Percentiles rank a stretch among this genome's conserved stretches.
Conservation (phyloP, 2,329 filamentous ascomycete genomes). For the Microcyclospora tardicrescens region DNA sequence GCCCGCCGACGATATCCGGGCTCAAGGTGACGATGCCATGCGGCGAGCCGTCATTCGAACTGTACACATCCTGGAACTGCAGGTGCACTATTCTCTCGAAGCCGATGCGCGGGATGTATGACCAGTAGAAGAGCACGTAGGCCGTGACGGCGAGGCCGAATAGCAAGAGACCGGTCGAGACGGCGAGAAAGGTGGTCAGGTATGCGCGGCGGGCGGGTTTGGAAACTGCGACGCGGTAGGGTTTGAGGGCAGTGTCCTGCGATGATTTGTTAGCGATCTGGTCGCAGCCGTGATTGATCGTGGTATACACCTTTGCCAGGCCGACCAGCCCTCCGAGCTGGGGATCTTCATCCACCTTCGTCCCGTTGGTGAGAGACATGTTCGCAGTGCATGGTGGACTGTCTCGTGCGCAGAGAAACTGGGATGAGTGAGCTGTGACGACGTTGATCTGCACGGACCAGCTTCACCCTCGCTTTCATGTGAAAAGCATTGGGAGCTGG, state of each 20-base stretch:
- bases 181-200: constrained; percentile 44
- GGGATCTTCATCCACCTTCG: too few species aligned
- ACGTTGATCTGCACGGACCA: too few species aligned
- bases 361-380: too few species aligned
- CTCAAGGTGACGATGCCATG: constrained; percentile 39
- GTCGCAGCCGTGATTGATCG: too few species aligned
- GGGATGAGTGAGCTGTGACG: too few species aligned
- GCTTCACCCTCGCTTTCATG: too few species aligned
- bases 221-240: constrained; percentile 44
- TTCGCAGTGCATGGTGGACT: too few species aligned
- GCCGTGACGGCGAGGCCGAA: constrained; percentile 46
- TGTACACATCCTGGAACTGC: constrained; percentile 45
- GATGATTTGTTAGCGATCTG: not conserved
- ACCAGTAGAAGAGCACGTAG: constrained; percentile 55
- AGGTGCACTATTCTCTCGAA: constrained; percentile 50
- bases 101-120: constrained; percentile 53
- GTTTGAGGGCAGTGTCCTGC: constrained; percentile 41
- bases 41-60: constrained; percentile 24
- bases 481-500: too few species aligned
- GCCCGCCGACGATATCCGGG: constrained; percentile 50
- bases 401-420: too few species aligned
- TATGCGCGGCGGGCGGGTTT: constrained; percentile 52
- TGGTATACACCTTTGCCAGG: too few species aligned
- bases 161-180: constrained; percentile 41
- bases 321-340: too few species aligned